Evolutionary conservation across 352 stramenopile genomes (phyloP).

Genomic region (Phytophthora multivora): DNA sequence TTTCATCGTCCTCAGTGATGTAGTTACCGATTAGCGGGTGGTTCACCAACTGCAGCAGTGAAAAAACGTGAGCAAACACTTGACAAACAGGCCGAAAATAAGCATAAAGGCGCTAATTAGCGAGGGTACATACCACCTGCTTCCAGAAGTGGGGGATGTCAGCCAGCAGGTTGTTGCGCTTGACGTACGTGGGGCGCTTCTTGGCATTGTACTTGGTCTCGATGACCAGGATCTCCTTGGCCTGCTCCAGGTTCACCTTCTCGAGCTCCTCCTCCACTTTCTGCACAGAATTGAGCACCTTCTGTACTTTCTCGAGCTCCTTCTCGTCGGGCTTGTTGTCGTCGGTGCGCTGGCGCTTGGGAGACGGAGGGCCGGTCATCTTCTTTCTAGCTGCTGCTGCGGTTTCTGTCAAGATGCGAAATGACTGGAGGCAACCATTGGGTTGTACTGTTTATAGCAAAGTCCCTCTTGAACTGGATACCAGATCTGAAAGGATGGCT

Average conservation of each 20-base stretch:
- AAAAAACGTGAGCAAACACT: background rate
- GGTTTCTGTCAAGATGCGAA: constrained; percentile 10
- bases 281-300: constrained; percentile 54
- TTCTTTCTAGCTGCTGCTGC: background rate
- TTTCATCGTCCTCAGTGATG: constrained; percentile 56
- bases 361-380: constrained; percentile 65
- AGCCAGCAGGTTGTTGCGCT: constrained; percentile 64
- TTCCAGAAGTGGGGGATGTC: constrained; percentile 84
- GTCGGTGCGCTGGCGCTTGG: constrained; percentile 79
- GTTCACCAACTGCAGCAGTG: constrained; percentile 58
- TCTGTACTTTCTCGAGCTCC: constrained; percentile 55
- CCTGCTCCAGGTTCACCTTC: constrained; percentile 64
- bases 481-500: constrained; percentile 19
- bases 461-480: constrained; percentile 20
- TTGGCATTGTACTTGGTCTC: constrained; percentile 79
- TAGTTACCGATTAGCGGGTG: constrained; percentile 61
- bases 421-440: constrained; percentile 28
- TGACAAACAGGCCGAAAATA: background rate
- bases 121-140: constrained; percentile 51
- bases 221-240: constrained; percentile 68
- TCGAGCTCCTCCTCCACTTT: constrained; percentile 71
- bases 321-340: constrained; percentile 41
- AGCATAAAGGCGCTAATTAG: background rate
- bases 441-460: background rate
- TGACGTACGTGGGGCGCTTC: constrained; percentile 69